Base-by-base conservation (phyloP, 1,284 basidiomycete species). In the Grifola frondosa region DNA sequence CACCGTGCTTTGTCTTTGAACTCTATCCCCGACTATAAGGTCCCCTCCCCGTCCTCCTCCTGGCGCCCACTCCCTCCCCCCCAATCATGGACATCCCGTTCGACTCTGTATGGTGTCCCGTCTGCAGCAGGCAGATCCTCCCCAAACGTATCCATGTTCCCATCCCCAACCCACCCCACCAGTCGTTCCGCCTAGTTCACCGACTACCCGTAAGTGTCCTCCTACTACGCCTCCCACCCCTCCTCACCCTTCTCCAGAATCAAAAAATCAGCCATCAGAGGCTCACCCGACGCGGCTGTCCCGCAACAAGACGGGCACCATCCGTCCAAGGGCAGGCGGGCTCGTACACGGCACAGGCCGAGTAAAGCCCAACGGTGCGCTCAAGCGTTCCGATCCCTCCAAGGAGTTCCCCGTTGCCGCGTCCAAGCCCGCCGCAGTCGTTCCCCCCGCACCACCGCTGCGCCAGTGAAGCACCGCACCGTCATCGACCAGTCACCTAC, bases 401-500 rank as follows among this genome's bases (percentile, higher is more conserved):
- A 45, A 61, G 53, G 47, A 52, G 47, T 20, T 48, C 51, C 2
- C 43, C 56, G 5, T 58, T 49, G 23, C 52, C 60, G 29, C 58
- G 59, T 15, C 64, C 16, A 57, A 60, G 40, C 56, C 66, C 28
- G 30, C 54, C 36, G 48, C 46, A 33, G 11, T 34, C 35, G n/a
- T 37, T 19, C 40, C 46, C 21, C 44, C 50, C 28, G 23, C 32
- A 49, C 41, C 22, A 38, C 48, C 13, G 19, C 41, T 15, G 42
- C 49, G 16, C 40, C 48, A 5, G 44, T 73, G 25, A 78, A 78
- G 53, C 70, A 73, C 33, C 76, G 78, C 30, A 80, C 78, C 4
- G 70, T 88, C 64, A 88, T 89, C 66, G 85, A 88, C 67, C 84
- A 84, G 60, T 71, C 73, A 2, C 86, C 82, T 10, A 78, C 78